Base-by-base conservation (phyloP, 2,329 filamentous ascomycete genomes). In the Xylariaceae sp. region DNA sequence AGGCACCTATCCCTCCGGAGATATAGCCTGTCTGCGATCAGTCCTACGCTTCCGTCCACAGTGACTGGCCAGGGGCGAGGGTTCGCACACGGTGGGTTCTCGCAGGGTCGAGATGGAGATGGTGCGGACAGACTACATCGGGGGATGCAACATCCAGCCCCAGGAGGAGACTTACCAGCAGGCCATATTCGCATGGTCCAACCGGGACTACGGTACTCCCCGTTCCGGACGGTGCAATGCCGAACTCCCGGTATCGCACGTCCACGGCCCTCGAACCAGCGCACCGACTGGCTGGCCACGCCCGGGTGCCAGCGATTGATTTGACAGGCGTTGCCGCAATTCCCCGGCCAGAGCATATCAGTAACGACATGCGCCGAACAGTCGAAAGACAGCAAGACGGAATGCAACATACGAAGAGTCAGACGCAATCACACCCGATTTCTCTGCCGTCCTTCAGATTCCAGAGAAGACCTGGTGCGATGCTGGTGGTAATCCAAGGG, bases 321-420 rank as follows among this genome's bases (percentile, higher is more conserved):
- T 7, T 34, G 44, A 16, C 34, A 21, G 2, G 38, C 14, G 27
- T 36, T 33, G 35, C 13, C 28, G 38, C 38, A 16, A 38, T 9
- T 23, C 32, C 40, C 11, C 35, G 30, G 13, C 12, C 18, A n/a
- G 37, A 30, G 18, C 31, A 35, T 9, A 29, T 31, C 14, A 39
- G 27, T n/a, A 64, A 71, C 0, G 73, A 76, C 46, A 63, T 78
- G 21, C 64, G 63, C 30, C 71, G 65, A 23, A 78, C 74, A 1
- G 74, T 76, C 17, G 61, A 69, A 57, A 62, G 73, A 8, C 61
- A 78, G 11, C 60, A 65, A 14, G 63, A 68, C 3, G 66, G 66
- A 3, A 51, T 40, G 8, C 47, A 50, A n/a, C 57, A 54, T 32
- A n/a, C 44, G n/a, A 44, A 56, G 19, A 44, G 58, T 17, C 55